Conservation (phyloP, 116 monocot genomes). For the Cymodocea nodosa region DNA sequence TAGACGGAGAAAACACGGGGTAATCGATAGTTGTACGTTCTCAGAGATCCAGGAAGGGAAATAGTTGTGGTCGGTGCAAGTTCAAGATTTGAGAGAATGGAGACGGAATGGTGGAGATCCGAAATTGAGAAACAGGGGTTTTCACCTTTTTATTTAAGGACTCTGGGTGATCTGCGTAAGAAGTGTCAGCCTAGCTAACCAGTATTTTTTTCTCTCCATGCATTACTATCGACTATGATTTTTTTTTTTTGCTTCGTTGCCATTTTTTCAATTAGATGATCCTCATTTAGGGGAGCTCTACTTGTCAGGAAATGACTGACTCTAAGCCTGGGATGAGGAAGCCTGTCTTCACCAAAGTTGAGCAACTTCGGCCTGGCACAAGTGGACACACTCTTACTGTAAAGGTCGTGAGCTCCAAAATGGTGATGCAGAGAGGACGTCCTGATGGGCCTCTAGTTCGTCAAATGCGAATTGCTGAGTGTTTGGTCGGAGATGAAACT, state of each 20-base stretch:
- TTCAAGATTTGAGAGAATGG: too few relatives aligned
- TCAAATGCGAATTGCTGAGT: conserved; percentile 55
- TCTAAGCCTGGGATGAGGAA: conserved; percentile 41
- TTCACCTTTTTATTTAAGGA: too few relatives aligned
- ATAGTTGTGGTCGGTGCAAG: too few relatives aligned
- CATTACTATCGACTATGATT: too few relatives aligned
- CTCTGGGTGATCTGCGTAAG: too few relatives aligned
- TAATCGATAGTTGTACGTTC: too few relatives aligned
- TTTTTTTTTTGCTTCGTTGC: background rate
- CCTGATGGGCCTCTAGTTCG: conserved; percentile 41
- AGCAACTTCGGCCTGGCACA: conserved; percentile 60
- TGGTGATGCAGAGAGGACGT: conserved; percentile 43
- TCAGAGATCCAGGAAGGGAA: too few relatives aligned
- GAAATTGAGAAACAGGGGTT: too few relatives aligned
- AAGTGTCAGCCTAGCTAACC: too few relatives aligned
- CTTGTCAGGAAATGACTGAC: conserved; percentile 34
- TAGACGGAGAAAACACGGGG: too few relatives aligned
- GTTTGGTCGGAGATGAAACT: conserved; percentile 70
- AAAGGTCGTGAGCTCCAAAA: conserved; percentile 65
- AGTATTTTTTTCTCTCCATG: too few relatives aligned
- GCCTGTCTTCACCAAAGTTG: conserved; percentile 55
- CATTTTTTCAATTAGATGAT: background rate
- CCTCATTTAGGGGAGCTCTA: background rate
- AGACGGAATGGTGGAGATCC: too few relatives aligned
- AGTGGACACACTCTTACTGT: conserved; percentile 41